These are phyloP conservation scores for Pyrus bretschneideri DNA, from an alignment of 306 rosid genomes.

Conservation along the genomic window DNA sequence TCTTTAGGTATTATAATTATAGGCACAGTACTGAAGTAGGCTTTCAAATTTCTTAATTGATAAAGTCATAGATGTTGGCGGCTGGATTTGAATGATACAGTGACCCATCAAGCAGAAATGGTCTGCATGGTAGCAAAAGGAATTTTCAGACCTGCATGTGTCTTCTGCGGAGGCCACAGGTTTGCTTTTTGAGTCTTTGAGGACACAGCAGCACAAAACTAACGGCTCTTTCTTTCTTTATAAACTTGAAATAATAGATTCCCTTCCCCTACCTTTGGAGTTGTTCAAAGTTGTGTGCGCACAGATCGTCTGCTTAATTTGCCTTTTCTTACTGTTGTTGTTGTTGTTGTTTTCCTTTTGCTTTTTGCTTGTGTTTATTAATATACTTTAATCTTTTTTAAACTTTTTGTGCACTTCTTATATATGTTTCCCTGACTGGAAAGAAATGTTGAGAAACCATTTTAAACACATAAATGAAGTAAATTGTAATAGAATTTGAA, in stretches of 20 bases:
- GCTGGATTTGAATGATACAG: background rate
- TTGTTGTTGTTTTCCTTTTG: background rate
- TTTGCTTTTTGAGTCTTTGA: slow-evolving; percentile 1
- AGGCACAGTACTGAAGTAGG: background rate
- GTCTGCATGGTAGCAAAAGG: background rate
- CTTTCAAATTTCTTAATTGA: background rate
- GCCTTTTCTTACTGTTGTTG: background rate
- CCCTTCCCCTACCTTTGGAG: background rate
- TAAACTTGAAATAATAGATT: background rate
- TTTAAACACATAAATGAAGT: background rate
- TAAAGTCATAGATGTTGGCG: background rate
- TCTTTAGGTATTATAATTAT: background rate
- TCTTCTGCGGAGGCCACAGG: background rate
- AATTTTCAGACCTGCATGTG: background rate
- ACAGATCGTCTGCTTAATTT: background rate
- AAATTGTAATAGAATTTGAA: background rate
- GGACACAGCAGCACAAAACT: background rate
- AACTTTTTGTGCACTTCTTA: background rate
- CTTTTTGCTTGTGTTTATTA: background rate
- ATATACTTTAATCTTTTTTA: background rate
- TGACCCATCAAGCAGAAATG: background rate
- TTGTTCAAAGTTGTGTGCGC: background rate
- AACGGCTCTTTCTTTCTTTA: background rate
- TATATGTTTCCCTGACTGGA: background rate
- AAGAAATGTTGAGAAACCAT: background rate